These are phyloP conservation scores for Lecanicillium sp. DNA, from an alignment of 2,329 filamentous ascomycete species.

Conservation along the genomic window DNA sequence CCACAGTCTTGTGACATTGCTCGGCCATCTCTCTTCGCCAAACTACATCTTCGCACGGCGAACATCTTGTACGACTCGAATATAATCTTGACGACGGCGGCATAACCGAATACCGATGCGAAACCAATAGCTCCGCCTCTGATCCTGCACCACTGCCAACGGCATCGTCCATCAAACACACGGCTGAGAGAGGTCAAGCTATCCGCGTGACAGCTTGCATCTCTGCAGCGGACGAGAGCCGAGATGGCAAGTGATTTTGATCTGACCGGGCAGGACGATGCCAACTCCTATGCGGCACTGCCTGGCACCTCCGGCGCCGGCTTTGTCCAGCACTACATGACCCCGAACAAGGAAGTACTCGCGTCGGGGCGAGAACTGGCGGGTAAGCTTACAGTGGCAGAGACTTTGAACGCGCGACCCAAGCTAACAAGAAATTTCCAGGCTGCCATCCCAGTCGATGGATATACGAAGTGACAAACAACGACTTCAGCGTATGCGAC, in stretches of 20 bases:
- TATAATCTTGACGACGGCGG: too few relatives aligned
- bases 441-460: conserved; percentile 29
- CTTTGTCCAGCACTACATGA: conserved; percentile 23
- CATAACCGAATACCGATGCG: too few relatives aligned
- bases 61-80: too few relatives aligned
- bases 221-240: neutral
- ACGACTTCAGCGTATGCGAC: conserved; percentile 27
- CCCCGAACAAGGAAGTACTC: conserved; percentile 23
- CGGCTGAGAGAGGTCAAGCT: too few relatives aligned
- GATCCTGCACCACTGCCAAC: too few relatives aligned
- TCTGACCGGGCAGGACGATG: conserved; percentile 19
- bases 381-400: conserved; percentile 14
- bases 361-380: conserved; percentile 15
- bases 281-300: conserved; percentile 22
- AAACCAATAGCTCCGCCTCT: too few relatives aligned
- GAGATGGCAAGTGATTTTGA: conserved; percentile 22
- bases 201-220: neutral
- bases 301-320: conserved; percentile 21
- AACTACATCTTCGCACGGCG: too few relatives aligned
- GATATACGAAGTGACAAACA: conserved; percentile 31
- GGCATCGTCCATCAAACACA: too few relatives aligned
- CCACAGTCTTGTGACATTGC: too few relatives aligned
- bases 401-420: conserved; percentile 9
- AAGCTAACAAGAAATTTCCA: neutral
- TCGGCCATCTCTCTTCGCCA: too few relatives aligned